phyloP scores from a whole-genome alignment of 768 basidiomycete genomes.

The Lanmaoa rubissima region DNA sequence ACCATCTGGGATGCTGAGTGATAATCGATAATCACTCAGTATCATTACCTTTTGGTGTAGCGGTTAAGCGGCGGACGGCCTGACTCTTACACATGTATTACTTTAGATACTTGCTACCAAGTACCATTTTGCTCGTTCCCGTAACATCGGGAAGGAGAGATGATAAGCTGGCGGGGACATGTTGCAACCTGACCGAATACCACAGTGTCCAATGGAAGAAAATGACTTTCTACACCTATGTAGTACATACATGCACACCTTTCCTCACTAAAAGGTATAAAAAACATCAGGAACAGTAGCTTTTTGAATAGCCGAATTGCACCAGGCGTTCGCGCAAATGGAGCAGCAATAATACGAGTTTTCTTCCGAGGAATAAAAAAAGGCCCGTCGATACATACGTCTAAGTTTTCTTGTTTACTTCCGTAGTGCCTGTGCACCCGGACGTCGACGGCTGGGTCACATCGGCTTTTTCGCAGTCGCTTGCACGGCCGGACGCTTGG shows the following conservation, averaged over 20 bases:
- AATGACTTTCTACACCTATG: background rate
- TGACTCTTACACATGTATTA: background rate
- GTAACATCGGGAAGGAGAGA: background rate
- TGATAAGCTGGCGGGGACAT: background rate
- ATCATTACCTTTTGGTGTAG: too few relatives aligned
- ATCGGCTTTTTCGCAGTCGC: conserved; percentile 5
- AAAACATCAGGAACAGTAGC: background rate
- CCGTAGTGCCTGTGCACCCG: background rate
- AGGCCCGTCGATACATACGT: background rate
- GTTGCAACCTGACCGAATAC: background rate
- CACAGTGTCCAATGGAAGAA: background rate
- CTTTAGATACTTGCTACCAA: background rate
- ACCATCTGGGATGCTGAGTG: too few relatives aligned
- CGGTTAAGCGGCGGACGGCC: too few relatives aligned
- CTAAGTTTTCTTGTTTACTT: background rate
- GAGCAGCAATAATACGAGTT: background rate
- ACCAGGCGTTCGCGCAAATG: background rate
- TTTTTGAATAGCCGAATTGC: background rate
- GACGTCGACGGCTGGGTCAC: background rate
- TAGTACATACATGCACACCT: too few relatives aligned
- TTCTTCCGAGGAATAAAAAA: background rate
- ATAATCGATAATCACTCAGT: too few relatives aligned
- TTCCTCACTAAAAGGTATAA: background rate
- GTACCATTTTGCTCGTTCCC: background rate
- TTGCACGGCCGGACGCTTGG: background rate